These are phyloP conservation scores for Lipomyces orientalis DNA, from an alignment of 805 yeast species.

Conservation along the genomic window DNA sequence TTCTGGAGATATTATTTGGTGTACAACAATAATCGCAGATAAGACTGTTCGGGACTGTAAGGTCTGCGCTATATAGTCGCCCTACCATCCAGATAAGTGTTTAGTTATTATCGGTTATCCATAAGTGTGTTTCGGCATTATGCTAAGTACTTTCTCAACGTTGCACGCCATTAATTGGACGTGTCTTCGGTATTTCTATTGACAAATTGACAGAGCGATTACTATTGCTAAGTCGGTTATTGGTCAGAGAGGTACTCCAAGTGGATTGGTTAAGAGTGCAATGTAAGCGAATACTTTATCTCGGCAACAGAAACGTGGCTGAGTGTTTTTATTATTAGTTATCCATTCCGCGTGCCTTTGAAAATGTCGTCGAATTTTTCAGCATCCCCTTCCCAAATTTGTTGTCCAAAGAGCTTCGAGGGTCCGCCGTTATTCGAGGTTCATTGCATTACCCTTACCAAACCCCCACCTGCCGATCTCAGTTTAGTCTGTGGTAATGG, in stretches of 20 bases:
- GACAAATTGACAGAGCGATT: background rate
- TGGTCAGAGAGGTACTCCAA: background rate
- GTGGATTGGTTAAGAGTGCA: background rate
- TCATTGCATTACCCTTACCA: background rate
- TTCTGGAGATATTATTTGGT: background rate
- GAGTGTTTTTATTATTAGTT: background rate
- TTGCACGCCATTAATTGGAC: slow-evolving; percentile 1
- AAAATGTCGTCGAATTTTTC: slow-evolving; percentile 5
- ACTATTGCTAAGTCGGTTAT: background rate
- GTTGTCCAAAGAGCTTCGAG: background rate
- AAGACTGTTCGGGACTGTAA: background rate
- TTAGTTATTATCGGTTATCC: background rate
- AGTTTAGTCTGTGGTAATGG: background rate
- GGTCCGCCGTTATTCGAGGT: background rate
- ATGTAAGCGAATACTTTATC: background rate
- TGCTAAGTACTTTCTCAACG: background rate
- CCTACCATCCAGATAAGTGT: background rate
- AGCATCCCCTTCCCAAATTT: background rate
- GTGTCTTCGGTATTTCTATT: background rate
- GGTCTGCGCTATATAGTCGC: background rate
- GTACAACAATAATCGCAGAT: background rate
- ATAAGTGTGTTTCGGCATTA: slow-evolving; percentile 4
- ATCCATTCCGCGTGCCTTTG: background rate
- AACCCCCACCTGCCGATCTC: background rate
- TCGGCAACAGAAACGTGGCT: background rate